Base-by-base conservation (phyloP, 2,329 filamentous ascomycete genomes). In the Neofusicoccum parvum region DNA sequence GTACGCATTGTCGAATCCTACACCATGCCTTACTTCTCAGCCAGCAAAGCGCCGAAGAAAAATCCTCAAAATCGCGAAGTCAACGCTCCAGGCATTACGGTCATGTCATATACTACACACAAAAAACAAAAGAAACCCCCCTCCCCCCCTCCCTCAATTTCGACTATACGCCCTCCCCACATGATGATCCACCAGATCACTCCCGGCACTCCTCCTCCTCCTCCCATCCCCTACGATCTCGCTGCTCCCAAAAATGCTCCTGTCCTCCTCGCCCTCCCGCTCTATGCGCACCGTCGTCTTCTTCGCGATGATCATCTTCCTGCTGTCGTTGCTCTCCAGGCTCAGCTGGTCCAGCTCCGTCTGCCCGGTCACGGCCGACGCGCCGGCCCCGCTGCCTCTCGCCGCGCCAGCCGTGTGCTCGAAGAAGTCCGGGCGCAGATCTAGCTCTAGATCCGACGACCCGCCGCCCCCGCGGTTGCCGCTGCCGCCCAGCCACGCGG, bases 221-320 rank as follows among this genome's bases (percentile, higher is more conserved):
- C 23, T 20, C 39, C 54, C n/a, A 23, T 23, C 14, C 15, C 49
- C 49, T 32, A 32, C 27, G 6, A 32, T 32, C 27, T 32, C 27
- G 27, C 27, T 32, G 27, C 27, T 32, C 27, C 27, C 27, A 7
- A 32, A 32, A 32, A 32, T 7, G 6, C n/a, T 15, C 9, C 43
- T 20, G 5, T 48, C 43, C 17, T n/a, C 27, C 17, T 48, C 56
- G 1, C 56, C 62, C 17, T 64, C 62, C 12, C 50, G 23, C 60
- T 76, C 72, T 5, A 76, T 69, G 58, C 67, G 73, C 41, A 76
- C 69, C 10, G 73, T 72, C n/a, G 71, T 73, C 62, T 69, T 72
- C 63, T 75, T 75, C 20, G 68, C 71, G 45, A 76, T 75, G 15
- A 75, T 70, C 64, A 74, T 63, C 27, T 45, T 43, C 27, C 67